Percentiles rank a stretch among this genome's conserved stretches.
These are phyloP conservation scores for Avena atlantica DNA, from an alignment of 176 grass and related monocot genomes.

Conservation along the genomic window DNA sequence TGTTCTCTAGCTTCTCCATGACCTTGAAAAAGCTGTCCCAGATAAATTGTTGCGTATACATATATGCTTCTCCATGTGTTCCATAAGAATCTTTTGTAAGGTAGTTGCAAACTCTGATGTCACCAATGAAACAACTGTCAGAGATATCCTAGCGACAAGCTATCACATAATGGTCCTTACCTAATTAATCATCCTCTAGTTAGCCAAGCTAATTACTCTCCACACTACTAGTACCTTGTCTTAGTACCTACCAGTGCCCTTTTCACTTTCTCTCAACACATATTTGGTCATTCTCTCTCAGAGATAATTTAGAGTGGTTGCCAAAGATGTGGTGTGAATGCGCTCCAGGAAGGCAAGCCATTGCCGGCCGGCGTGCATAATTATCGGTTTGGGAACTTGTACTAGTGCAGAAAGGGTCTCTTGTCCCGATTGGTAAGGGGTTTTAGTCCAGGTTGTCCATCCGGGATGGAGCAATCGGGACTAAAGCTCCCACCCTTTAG, in stretches of 20 bases:
- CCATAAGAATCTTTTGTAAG: not conserved
- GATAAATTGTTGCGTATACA: no score
- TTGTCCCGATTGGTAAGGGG: no score
- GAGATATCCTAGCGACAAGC: constrained; percentile 29
- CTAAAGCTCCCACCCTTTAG: no score
- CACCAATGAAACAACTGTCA: constrained; percentile 40
- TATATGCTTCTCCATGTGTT: not conserved
- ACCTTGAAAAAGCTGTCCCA: no score
- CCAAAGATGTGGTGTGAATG: not conserved
- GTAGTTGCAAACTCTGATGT: constrained; percentile 49
- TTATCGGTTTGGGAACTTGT: not conserved
- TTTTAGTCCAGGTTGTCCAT: no score
- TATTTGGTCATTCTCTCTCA: not conserved
- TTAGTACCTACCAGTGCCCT: not conserved
- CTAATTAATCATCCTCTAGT: not conserved
- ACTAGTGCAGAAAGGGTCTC: no score
- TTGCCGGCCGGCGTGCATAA: not conserved
- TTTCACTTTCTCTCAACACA: constrained; percentile 6
- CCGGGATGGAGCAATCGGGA: no score
- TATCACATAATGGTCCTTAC: constrained; percentile 6
- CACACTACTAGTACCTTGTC: not conserved
- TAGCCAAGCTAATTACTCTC: not conserved
- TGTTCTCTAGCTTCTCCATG: no score
- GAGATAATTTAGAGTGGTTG: not conserved
- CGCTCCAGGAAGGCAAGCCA: not conserved